These are phyloP conservation scores for Hemileccinum rubropunctum DNA, from an alignment of 768 basidiomycete genomes.

Conservation along the genomic window DNA sequence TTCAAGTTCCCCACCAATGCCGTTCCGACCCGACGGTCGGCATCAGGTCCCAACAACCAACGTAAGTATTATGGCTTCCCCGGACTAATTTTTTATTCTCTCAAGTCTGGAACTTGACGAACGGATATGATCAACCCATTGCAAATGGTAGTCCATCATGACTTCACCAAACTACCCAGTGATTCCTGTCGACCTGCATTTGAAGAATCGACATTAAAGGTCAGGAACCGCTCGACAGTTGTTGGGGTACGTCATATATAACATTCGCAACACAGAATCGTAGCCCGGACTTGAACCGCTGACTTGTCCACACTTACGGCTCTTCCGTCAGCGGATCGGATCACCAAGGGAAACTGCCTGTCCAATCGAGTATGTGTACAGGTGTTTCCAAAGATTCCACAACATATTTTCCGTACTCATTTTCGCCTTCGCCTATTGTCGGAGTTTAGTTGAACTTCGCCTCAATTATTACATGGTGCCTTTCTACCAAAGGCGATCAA, in stretches of 20 bases:
- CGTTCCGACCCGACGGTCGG: neutral
- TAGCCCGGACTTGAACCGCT: neutral
- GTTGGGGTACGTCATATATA: too few relatives aligned
- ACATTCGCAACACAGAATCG: conserved; percentile 1
- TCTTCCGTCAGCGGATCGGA: neutral
- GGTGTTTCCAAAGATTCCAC: neutral
- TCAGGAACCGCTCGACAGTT: too few relatives aligned
- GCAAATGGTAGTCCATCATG: neutral
- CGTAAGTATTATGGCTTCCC: conserved; percentile 12
- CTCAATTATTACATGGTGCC: neutral
- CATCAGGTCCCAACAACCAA: conserved; percentile 1
- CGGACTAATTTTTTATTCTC: conserved; percentile 2
- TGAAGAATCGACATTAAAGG: too few relatives aligned
- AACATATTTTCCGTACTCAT: neutral
- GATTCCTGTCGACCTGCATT: too few relatives aligned
- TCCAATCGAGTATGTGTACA: neutral
- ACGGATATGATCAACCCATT: neutral
- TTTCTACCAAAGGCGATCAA: neutral
- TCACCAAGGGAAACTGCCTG: neutral
- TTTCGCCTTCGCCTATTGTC: neutral
- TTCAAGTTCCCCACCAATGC: neutral
- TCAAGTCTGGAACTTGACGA: neutral
- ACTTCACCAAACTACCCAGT: neutral
- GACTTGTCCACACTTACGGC: neutral
- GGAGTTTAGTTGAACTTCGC: neutral